Evolutionary conservation across 768 basidiomycete genomes (phyloP).

Genomic region (Baorangia bicolor): DNA sequence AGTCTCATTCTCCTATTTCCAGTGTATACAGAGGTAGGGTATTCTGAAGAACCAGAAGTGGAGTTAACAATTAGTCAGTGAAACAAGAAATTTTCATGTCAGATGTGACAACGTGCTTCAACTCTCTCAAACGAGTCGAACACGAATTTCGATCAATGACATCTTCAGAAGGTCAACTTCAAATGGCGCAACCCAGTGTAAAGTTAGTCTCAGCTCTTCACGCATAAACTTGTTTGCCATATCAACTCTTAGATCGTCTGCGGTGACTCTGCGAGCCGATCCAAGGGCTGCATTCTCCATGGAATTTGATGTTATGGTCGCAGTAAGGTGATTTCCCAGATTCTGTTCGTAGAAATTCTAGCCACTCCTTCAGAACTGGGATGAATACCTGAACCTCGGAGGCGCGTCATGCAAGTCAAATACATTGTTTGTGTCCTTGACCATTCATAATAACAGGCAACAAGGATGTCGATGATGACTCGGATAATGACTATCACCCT

Average conservation of each 20-base stretch:
- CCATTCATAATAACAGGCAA: conserved; percentile 2
- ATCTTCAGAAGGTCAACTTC: conserved; percentile 51
- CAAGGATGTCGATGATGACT: conserved; percentile 30
- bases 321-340: conserved; percentile 40
- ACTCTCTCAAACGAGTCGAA: conserved; percentile 75
- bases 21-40: conserved; percentile 51
- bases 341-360: not conserved
- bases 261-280: conserved; percentile 54
- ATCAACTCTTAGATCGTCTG: conserved; percentile 40
- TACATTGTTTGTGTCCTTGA: not conserved
- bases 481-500: conserved; percentile 55
- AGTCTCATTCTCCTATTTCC: conserved; percentile 1
- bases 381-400: conserved; percentile 53
- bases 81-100: conserved; percentile 82
- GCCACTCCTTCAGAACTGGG: conserved; percentile 50
- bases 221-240: not conserved
- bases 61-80: conserved; percentile 42
- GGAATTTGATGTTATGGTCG: conserved; percentile 66
- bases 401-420: conserved; percentile 31
- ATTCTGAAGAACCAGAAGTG: not conserved
- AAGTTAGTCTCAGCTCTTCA: conserved; percentile 43
- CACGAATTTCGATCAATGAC: conserved; percentile 56
- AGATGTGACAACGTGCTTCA: conserved; percentile 78
- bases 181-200: conserved; percentile 67
- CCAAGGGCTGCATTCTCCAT: conserved; percentile 47